Base-by-base conservation (phyloP, 148 eudicot species). In the Hydrangea macrophylla region DNA sequence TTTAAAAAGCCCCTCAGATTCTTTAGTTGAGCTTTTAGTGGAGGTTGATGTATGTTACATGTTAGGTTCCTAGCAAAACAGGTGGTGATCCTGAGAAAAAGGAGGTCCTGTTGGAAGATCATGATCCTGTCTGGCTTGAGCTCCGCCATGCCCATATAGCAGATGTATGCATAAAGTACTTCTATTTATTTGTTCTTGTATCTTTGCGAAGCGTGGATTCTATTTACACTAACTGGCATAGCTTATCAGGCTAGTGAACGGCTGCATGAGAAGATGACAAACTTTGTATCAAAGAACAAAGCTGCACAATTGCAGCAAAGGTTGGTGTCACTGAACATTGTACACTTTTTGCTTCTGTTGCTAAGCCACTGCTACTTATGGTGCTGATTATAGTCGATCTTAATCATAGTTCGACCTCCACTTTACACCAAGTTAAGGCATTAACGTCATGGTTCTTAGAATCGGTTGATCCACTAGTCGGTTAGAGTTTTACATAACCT, bases 51-150 rank as follows among this genome's bases (percentile, higher is more conserved):
- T 55, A 0, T 66, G 18, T 37, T 76, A 54, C 5, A 45, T 70
- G 23, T 65, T 71, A 92, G 99, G 79, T 87, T 51, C 81, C 88
- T 32, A 80, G 90, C 79, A 94, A 91, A 84, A 58, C 78, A 45
- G 96, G 96, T 55, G 90, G 97, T 65, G 65, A 70, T 54, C 91
- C 97, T 39, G 96, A 94, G 80, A 82, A 53, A 67, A 94, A 89
- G 79, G 99, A 94, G 72, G 77, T 88, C 62, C 73, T 87, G 71
- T 68, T 94, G 72, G 97, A 89, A 65, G 99, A 94, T 67, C 85
- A 81, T 51, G 99, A 94, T 83, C 86, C 93, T 79, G 92, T 94
- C 60, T 94, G 99, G 99, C 80, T 89, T 63, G 99, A 94, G 87
- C 82, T 94, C 40, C 88, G 97, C 1, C 88, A 94, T 81, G 37